Conservation (phyloP, 306 rosid species). For the Cicer cuneatum region DNA sequence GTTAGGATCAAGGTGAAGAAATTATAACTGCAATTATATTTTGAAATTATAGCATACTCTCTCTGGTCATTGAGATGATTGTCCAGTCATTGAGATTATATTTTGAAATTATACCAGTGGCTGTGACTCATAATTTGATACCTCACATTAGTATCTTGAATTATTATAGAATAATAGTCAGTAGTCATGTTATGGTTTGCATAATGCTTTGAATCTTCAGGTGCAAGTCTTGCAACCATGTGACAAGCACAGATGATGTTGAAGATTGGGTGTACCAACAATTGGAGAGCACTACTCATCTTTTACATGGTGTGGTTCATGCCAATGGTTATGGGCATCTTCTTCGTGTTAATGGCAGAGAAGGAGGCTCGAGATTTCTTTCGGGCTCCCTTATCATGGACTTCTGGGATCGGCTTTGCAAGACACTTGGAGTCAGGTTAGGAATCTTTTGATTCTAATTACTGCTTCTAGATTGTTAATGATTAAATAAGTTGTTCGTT, state of each 20-base stretch:
- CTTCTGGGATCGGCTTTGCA: conserved; percentile 93
- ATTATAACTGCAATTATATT: not conserved
- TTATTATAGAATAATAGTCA: not conserved
- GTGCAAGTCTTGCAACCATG: conserved; percentile 95
- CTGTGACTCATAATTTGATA: too few relatives aligned
- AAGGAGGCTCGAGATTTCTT: conserved; percentile 86
- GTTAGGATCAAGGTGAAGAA: not conserved
- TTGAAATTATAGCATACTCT: conserved; percentile 1
- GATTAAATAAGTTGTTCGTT: not conserved
- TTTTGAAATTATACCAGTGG: too few relatives aligned
- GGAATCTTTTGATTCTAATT: not conserved
- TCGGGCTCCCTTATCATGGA: conserved; percentile 89
- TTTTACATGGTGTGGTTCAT: conserved; percentile 88
- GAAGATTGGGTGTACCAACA: conserved; percentile 93
- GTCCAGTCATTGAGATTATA: too few relatives aligned
- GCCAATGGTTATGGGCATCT: conserved; percentile 95
- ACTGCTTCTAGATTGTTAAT: not conserved
- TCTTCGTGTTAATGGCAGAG: conserved; percentile 94
- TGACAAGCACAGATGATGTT: conserved; percentile 77
- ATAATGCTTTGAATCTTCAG: conserved; percentile 52
- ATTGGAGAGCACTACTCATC: conserved; percentile 85
- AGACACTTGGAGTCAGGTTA: conserved; percentile 82
- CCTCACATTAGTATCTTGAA: not conserved
- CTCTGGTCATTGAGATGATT: too few relatives aligned
- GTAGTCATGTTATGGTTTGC: conserved; percentile 9